These are phyloP conservation scores for Sporobolomyces phaffii DNA, from an alignment of 768 basidiomycete species.

Conservation along the genomic window DNA sequence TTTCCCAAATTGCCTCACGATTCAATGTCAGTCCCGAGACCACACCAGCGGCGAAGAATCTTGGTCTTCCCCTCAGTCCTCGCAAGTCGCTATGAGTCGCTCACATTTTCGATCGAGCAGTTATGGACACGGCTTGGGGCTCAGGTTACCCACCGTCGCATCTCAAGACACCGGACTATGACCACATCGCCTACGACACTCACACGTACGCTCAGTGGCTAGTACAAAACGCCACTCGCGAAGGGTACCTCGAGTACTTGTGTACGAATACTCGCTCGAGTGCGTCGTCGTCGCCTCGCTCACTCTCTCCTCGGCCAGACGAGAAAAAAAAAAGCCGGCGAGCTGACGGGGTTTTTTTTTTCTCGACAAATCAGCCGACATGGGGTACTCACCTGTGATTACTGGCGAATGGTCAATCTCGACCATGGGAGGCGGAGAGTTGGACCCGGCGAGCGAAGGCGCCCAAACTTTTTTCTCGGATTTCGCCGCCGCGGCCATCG, in stretches of 20 bases:
- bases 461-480: constrained; percentile 2
- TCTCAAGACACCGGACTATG: not conserved
- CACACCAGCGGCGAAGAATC: not conserved
- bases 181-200: constrained; percentile 14
- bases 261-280: constrained; percentile 15
- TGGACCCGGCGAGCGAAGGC: not conserved
- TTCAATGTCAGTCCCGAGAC: constrained; percentile 9
- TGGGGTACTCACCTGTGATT: not conserved
- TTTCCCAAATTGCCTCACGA: not conserved
- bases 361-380: constrained; percentile 8
- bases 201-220: constrained; percentile 22
- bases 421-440: constrained; percentile 14
- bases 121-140: not conserved
- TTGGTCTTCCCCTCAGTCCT: not conserved
- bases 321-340: too few species aligned
- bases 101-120: too few species aligned
- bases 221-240: not conserved
- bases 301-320: not conserved
- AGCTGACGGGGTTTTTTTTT: too few species aligned
- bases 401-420: constrained; percentile 12
- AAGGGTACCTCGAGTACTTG: constrained; percentile 13
- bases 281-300: not conserved
- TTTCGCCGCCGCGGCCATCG: not conserved
- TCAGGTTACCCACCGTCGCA: not conserved
- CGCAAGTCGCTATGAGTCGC: too few species aligned